A percentile compares a stretch with the other conserved stretches of the same genome.
phyloP scores from a whole-genome alignment of 2,329 filamentous ascomycete species.

The Alternaria infectoria region DNA sequence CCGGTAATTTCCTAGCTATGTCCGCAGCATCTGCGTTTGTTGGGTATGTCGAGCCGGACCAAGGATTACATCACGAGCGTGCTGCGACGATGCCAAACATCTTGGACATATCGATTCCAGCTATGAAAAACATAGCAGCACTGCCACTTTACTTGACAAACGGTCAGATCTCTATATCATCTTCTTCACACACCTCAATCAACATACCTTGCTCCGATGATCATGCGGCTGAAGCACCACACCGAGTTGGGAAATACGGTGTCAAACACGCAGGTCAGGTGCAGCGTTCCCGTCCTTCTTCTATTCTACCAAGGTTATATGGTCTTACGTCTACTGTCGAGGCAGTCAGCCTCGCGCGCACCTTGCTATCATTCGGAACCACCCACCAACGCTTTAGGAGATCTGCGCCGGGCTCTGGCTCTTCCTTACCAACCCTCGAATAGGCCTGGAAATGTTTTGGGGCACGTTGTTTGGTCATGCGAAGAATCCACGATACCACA shows the following conservation, averaged over 20 bases:
- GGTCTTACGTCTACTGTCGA: not conserved
- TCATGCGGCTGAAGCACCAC: not conserved
- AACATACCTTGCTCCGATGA: not conserved
- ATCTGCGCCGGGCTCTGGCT: not conserved
- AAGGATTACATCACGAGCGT: not conserved
- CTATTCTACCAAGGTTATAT: not conserved
- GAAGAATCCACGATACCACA: not conserved
- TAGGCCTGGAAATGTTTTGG: not conserved
- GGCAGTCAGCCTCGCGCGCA: not conserved
- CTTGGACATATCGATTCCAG: not conserved
- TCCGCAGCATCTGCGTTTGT: slow-evolving; percentile 2
- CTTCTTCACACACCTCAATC: not conserved
- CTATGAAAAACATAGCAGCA: not conserved
- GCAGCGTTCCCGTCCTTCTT: not conserved
- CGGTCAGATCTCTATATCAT: not conserved
- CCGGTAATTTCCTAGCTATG: not conserved
- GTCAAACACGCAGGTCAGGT: slow-evolving; percentile 5
- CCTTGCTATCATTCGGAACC: not conserved
- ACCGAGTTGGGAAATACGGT: not conserved
- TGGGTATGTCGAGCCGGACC: not conserved
- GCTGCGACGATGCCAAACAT: not conserved
- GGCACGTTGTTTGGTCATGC: slow-evolving; percentile 6
- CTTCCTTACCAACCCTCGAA: not conserved
- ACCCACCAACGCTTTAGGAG: not conserved
- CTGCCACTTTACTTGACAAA: not conserved